phyloP scores from a whole-genome alignment of 371 early-diverging fungal genomes.

The Massospora cicadina region DNA sequence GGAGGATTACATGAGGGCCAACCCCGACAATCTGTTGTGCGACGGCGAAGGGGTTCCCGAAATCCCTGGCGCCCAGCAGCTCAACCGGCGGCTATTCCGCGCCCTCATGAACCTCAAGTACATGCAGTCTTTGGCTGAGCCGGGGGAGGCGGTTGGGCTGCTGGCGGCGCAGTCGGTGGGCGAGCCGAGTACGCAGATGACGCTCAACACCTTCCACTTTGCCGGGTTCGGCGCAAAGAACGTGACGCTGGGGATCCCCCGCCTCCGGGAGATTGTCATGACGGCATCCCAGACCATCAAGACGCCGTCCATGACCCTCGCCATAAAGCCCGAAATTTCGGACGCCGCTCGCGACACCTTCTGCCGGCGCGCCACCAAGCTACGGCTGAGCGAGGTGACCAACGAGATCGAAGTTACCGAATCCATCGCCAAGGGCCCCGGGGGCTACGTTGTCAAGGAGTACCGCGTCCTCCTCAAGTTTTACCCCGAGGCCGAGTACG shows the following conservation, averaged over 20 bases:
- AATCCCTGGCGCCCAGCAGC: not conserved
- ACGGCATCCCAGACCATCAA: slow-evolving; percentile 88
- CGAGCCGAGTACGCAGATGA: slow-evolving; percentile 99
- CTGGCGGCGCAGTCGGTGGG: slow-evolving; percentile 98
- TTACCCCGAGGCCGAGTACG: slow-evolving; percentile 60
- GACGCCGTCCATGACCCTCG: slow-evolving; percentile 90
- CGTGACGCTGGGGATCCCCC: slow-evolving; percentile 99
- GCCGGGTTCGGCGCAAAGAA: slow-evolving; percentile 99
- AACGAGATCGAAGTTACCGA: slow-evolving; percentile 62
- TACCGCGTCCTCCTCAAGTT: slow-evolving; percentile 66
- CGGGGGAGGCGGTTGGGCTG: slow-evolving; percentile 97
- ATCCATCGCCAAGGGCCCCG: slow-evolving; percentile 18
- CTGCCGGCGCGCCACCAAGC: slow-evolving; percentile 35
- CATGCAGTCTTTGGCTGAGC: slow-evolving; percentile 82
- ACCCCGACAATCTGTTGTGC: slow-evolving; percentile 39
- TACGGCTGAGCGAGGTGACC: slow-evolving; percentile 65
- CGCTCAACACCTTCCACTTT: slow-evolving; percentile 99
- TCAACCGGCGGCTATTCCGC: slow-evolving; percentile 54
- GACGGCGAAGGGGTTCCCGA: not conserved
- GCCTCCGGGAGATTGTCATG: slow-evolving; percentile 99
- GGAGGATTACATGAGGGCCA: slow-evolving; percentile 39
- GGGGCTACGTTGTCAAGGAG: slow-evolving; percentile 31
- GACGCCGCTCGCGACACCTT: slow-evolving; percentile 37
- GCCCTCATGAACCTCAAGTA: slow-evolving; percentile 88
- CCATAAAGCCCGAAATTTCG: slow-evolving; percentile 42